phyloP scores from a whole-genome alignment of 306 rosid species.

The Quercus ilex region DNA sequence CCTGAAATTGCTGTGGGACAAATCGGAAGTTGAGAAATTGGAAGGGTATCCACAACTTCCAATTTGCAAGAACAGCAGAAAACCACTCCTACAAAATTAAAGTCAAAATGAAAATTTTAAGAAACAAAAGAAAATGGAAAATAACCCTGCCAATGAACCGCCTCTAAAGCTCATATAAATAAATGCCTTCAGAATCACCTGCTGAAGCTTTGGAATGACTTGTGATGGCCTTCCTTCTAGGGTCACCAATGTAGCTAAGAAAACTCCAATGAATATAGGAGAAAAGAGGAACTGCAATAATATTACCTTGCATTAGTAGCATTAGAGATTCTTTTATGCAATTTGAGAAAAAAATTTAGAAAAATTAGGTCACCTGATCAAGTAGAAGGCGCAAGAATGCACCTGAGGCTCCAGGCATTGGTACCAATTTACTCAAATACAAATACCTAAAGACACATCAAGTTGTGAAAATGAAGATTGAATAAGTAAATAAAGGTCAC shows the following conservation, averaged over 20 bases:
- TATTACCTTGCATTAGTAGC: slow-evolving; percentile 18
- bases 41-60: slow-evolving; percentile 98
- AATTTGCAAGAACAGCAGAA: slow-evolving; percentile 79
- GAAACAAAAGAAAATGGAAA: slow-evolving; percentile 5
- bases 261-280: slow-evolving; percentile 74
- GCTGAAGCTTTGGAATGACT: slow-evolving; percentile 83
- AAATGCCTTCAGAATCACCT: slow-evolving; percentile 45
- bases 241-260: slow-evolving; percentile 71
- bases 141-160: neutral
- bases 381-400: slow-evolving; percentile 78
- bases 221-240: slow-evolving; percentile 75
- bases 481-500: neutral
- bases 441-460: slow-evolving; percentile 58
- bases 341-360: neutral
- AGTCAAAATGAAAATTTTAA: slow-evolving; percentile 11
- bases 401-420: slow-evolving; percentile 78
- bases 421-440: slow-evolving; percentile 77
- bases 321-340: neutral
- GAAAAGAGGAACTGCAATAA: slow-evolving; percentile 75
- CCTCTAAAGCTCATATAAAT: slow-evolving; percentile 14
- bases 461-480: slow-evolving; percentile 5
- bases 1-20: slow-evolving; percentile 95
- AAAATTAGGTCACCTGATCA: slow-evolving; percentile 67
- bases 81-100: slow-evolving; percentile 77
- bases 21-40: slow-evolving; percentile 94